These are phyloP conservation scores for Suillus americanus DNA, from an alignment of 768 basidiomycete genomes.

Conservation along the genomic window DNA sequence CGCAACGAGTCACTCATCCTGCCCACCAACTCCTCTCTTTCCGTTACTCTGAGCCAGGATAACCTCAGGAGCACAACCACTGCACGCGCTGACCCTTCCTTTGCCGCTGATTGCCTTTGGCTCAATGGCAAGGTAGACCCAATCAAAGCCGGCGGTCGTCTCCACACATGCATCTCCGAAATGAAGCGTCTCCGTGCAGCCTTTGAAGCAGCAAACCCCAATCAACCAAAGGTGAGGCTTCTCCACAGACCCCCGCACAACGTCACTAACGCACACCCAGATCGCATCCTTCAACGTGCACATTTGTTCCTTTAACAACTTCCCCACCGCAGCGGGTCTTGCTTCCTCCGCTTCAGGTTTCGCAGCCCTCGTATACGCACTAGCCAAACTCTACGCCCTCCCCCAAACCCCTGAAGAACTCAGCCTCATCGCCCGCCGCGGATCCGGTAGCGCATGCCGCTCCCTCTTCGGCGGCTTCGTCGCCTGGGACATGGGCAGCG, in stretches of 20 bases:
- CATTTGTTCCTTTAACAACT: conserved; percentile 96
- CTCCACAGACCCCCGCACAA: conserved; percentile 3
- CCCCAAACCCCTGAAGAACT: conserved; percentile 77
- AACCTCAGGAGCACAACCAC: conserved; percentile 93
- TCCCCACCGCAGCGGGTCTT: conserved; percentile 97
- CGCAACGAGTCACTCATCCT: conserved; percentile 93
- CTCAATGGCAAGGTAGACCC: conserved; percentile 91
- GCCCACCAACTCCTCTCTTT: conserved; percentile 98
- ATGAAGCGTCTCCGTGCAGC: conserved; percentile 75
- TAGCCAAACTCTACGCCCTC: conserved; percentile 84
- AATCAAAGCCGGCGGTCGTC: conserved; percentile 78
- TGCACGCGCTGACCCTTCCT: conserved; percentile 77
- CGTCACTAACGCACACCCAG: conserved; percentile 32
- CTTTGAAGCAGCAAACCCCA: conserved; percentile 70
- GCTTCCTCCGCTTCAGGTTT: conserved; percentile 98
- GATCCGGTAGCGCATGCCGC: conserved; percentile 96
- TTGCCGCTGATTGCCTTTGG: conserved; percentile 83
- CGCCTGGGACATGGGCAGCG: conserved; percentile 83
- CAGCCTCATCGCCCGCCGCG: conserved; percentile 93
- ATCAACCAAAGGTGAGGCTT: conserved; percentile 60
- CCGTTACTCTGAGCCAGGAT: conserved; percentile 95
- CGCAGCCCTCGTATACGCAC: conserved; percentile 89
- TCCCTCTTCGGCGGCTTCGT: conserved; percentile 98
- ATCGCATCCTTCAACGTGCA: conserved; percentile 75
- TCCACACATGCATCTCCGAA: conserved; percentile 83